Base-by-base conservation (phyloP, 148 eudicot species). In the Tetragonia tetragonoides region DNA sequence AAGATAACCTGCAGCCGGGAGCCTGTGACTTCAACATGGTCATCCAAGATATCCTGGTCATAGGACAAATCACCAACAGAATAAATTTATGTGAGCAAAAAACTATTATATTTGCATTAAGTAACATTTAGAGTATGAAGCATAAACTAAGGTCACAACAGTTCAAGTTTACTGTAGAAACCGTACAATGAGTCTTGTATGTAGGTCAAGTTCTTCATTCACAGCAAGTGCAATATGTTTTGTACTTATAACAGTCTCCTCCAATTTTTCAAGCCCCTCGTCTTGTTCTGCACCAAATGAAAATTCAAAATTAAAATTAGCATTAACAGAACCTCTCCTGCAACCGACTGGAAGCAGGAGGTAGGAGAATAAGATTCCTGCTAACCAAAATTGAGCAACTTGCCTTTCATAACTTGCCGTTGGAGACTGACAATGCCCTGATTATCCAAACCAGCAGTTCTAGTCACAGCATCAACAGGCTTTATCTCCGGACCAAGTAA, bases 221-320 rank as follows among this genome's bases (percentile, higher is more conserved):
- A 95, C 89, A 15, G 99, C 89, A 84, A 95, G 84, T 46, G 99
- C 99, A 83, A 95, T 85, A 80, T 95, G 99, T 79, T 95, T 95
- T 6, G 97, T 93, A 80, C 99, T 95, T 59, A 79, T 73, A 75
- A 95, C 97, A 46, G 93, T 83, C 83, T 89, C 94, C 88, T 95
- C 99, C 87, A 95, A 84, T 79, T 84, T 84, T 47, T 91, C 97
- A 79, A 95, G 97, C 75, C 90, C 99, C 68, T 95, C 99, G 59
- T 95, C 99, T 93, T 95, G 97, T 73, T 93, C 99, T 95, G 97
- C 77, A 60, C 76, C 75, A 80, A 28, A 79, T 37, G 75, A 41
- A 80, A 59, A 68, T 24, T 70, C 61, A 70, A 44, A 68, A 61
- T 70, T 65, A 42, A 64, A 70, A 49, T 23, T 40, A 42, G 56